Evolutionary conservation across 1,139 yeast species (phyloP), one percentile per base, ranked within the genome.

Genomic region (Suhomyces anneliseae): DNA sequence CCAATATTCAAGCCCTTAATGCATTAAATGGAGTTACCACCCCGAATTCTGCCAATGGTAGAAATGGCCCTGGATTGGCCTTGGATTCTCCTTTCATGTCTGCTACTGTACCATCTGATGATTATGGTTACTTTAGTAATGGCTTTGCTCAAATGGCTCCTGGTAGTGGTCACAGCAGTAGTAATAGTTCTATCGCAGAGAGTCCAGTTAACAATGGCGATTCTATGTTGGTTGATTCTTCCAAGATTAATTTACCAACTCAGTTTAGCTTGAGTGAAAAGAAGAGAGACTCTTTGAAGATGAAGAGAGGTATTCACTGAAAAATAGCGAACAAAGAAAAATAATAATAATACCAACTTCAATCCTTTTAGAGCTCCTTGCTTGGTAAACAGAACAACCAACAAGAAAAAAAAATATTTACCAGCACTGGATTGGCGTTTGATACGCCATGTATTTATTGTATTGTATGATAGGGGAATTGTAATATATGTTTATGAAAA

Each of bases 31-130:
- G 68, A 5, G 45, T 46, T 8, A 12, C 48, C 7, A 44, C 45
- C 9, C 46, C 49, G 4, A 49, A 46, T 31, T 42, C 48, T 7
- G 26, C 40, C 26, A 32, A 26, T 8, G 41, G 36, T 26, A 40
- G 39, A 31, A 27, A 14, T 15, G 35, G 38, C 12, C 37, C 45
- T 12, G 62, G 61, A 11, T 62, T 63, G 44, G 54, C 71, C 3
- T 65, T 74, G 40, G 77, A 74, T 51, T 72, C 78, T 10, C 79
- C 79, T 27, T 74, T 74, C 54, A 67, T 72, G 68, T 69, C 76
- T 19, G 75, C 77, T 7, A 64, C 69, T 6, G 67, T 72, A 3
- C 75, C 74, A 3, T 59, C 69, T 6, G 78, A 74, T 27, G 78
- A 74, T 34, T 65, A 53, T 44, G 65, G 66, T 26, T 66, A 63